phyloP scores from a whole-genome alignment of 2,329 filamentous ascomycete species.

The Epichloe glyceriae region DNA sequence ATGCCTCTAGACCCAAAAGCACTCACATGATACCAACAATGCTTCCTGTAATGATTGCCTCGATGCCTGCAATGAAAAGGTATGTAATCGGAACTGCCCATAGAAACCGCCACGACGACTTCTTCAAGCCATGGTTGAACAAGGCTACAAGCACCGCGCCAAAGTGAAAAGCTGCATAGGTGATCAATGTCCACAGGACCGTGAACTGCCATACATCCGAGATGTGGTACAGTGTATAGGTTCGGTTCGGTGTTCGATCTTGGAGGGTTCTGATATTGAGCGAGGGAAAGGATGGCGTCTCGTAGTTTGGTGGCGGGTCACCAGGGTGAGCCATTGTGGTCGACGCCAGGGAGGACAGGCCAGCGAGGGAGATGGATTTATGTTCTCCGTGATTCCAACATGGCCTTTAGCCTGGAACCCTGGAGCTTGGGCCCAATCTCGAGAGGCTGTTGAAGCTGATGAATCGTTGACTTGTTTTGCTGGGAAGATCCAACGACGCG shows the following conservation, averaged over 20 bases:
- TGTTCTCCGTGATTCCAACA: not conserved
- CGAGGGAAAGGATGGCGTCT: constrained; percentile 62
- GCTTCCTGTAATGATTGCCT: constrained; percentile 69
- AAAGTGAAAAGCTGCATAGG: constrained; percentile 64
- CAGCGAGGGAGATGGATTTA: not conserved
- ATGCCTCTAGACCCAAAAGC: not conserved
- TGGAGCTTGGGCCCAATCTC: not conserved
- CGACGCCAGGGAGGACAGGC: not conserved
- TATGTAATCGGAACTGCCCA: constrained; percentile 65
- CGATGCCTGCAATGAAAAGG: constrained; percentile 54
- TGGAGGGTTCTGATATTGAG: constrained; percentile 59
- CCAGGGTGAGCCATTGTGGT: constrained; percentile 5
- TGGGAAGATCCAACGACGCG: not conserved
- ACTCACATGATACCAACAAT: constrained; percentile 68
- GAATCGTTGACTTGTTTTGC: not conserved
- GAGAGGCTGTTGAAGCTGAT: not conserved
- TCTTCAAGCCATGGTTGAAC: constrained; percentile 52
- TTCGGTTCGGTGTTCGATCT: constrained; percentile 26
- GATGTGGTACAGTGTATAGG: constrained; percentile 56
- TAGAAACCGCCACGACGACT: constrained; percentile 45
- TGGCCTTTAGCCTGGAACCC: not conserved
- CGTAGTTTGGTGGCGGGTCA: constrained; percentile 40
- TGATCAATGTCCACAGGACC: constrained; percentile 70
- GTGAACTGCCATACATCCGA: constrained; percentile 80
- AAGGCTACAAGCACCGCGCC: constrained; percentile 60